These are phyloP conservation scores for Populus hybrid DNA, from an alignment of 441 rosid species.

Conservation along the genomic window DNA sequence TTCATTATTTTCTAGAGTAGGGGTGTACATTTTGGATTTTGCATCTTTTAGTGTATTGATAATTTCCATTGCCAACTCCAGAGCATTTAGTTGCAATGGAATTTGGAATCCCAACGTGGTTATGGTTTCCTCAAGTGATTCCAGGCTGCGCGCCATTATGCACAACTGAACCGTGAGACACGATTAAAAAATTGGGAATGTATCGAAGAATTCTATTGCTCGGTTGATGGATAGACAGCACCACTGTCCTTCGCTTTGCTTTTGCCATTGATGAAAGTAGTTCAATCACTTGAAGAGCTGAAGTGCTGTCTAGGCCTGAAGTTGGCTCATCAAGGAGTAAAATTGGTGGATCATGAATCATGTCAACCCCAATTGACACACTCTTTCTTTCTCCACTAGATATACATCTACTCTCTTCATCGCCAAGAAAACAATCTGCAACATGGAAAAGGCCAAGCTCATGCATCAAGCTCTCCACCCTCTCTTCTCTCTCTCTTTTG, in stretches of 20 bases:
- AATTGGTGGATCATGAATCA: conserved; percentile 63
- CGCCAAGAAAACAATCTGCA: conserved; percentile 64
- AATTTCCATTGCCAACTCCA: conserved; percentile 66
- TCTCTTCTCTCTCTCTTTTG: conserved; percentile 41
- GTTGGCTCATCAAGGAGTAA: conserved; percentile 74
- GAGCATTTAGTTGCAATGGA: conserved; percentile 53
- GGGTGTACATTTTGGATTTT: conserved; percentile 16
- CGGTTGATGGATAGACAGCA: conserved; percentile 70
- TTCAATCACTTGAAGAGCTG: conserved; percentile 62
- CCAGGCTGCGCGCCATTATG: conserved; percentile 54
- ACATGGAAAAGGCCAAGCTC: conserved; percentile 52
- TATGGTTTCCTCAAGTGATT: conserved; percentile 43
- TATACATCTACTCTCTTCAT: conserved; percentile 67
- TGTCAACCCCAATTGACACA: conserved; percentile 64
- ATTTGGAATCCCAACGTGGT: conserved; percentile 48
- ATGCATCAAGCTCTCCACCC: conserved; percentile 59
- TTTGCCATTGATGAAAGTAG: conserved; percentile 59
- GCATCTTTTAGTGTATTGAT: conserved; percentile 49
- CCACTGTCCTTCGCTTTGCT: conserved; percentile 53
- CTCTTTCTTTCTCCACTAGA: conserved; percentile 75
- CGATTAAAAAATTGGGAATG: conserved; percentile 48
- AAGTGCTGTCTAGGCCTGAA: conserved; percentile 64
- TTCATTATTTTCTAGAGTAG: conserved; percentile 4
- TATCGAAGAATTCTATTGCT: conserved; percentile 56
- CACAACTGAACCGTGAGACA: conserved; percentile 56